Base-by-base conservation (phyloP, 352 stramenopile genomes). In the Globisporangium paddicum region DNA sequence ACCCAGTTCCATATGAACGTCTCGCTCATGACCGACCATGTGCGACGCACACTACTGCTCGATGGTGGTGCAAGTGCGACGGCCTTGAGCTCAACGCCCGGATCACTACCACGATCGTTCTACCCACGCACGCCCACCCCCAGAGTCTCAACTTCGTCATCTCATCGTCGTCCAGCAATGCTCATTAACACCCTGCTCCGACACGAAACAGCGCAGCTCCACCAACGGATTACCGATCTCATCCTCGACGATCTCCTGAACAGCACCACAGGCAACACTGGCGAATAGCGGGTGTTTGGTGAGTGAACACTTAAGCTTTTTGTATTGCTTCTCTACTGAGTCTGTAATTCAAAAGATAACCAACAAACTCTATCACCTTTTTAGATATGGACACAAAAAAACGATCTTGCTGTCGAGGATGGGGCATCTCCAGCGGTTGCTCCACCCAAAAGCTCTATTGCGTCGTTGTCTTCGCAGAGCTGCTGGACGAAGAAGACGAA, bases 171-270 rank as follows among this genome's bases (percentile, higher is more conserved):
- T 13, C 35, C 51, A 7, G 19, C 47, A 8, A 38, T 45, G 44
- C 32, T 59, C 9, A 9, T 49, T 14, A 6, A 42, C 18, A 28
- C 44, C 25, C 42, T 73, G 0, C 66, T 72, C 37, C 52, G 4
- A 5, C 58, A 74, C 19, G 68, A 79, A 48, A 57, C 65, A 4
- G 26, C 64, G 38, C 57, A 77, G 60, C 46, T 82, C 8, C 68
- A 82, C 21, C 62, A 68, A 11, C 62, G 68, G 23, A 61, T 79
- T 40, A 75, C 70, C 0, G 42, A 58, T 25, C 53, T 67, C 40
- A 72, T 82, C 44, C 51, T 82, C 26, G 46, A 51, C 23, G 73
- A 82, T 21, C 46, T 82, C 30, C n/a, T 80, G 21, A 26, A 21
- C 30, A 58, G 13, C 23, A 48, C 34, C 16, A 34, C 14, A 18